These are phyloP conservation scores for Aspergillus cavernicola DNA, from an alignment of 495 filamentous ascomycete genomes.

Conservation along the genomic window DNA sequence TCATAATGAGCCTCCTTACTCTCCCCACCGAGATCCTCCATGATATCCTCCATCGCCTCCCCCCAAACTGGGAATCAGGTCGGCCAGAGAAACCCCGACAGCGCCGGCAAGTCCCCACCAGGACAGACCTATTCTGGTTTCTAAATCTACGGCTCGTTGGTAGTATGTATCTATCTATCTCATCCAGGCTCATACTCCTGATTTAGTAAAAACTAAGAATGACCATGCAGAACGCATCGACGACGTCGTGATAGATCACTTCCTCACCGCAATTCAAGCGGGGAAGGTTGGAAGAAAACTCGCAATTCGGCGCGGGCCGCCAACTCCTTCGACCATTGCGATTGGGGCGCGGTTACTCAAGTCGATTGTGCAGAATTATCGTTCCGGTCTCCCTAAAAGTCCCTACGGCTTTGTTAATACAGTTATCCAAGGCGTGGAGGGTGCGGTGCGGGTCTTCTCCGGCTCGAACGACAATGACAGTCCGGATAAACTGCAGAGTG, in stretches of 20 bases:
- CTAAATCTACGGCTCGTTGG: not conserved
- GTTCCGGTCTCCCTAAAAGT: not conserved
- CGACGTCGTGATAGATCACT: not conserved
- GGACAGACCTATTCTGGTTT: not conserved
- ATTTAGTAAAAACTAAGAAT: too few relatives aligned
- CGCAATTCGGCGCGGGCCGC: not conserved
- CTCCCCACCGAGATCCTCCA: not conserved
- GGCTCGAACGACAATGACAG: not conserved
- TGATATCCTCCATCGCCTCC: not conserved
- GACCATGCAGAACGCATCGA: not conserved
- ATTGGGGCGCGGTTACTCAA: not conserved
- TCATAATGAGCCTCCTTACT: not conserved
- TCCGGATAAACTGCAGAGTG: not conserved
- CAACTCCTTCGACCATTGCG: not conserved
- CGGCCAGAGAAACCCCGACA: not conserved
- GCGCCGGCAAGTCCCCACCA: not conserved
- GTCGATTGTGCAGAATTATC: not conserved
- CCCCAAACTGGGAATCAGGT: not conserved
- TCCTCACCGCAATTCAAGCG: not conserved
- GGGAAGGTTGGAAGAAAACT: not conserved
- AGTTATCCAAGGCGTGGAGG: not conserved
- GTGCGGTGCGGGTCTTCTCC: not conserved
- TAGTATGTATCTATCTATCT: not conserved
- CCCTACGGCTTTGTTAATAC: not conserved
- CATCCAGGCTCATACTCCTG: not conserved